These are phyloP conservation scores for Lentinus tigrinus DNA, from an alignment of 768 basidiomycete genomes.

Conservation along the genomic window DNA sequence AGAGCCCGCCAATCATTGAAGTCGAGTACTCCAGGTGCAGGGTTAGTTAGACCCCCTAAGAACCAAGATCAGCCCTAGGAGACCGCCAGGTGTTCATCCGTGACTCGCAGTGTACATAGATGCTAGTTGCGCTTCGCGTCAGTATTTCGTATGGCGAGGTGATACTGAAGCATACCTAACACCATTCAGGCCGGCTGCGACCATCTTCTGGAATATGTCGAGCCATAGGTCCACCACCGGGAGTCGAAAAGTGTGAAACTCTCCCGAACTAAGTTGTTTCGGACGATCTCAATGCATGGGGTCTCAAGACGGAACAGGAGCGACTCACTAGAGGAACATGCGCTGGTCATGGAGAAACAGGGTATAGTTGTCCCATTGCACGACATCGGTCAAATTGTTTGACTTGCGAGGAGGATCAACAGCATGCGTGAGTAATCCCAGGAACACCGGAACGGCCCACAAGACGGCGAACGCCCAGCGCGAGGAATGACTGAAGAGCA, in stretches of 20 bases:
- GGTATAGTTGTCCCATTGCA: constrained; percentile 72
- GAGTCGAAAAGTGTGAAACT: constrained; percentile 81
- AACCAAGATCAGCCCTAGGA: background rate
- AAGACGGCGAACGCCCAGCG: background rate
- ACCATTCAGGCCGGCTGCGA: constrained; percentile 78
- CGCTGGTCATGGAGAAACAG: constrained; percentile 68
- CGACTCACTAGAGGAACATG: constrained; percentile 66
- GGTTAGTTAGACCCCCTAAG: constrained; percentile 64
- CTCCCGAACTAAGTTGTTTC: constrained; percentile 88
- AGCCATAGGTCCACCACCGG: constrained; percentile 80
- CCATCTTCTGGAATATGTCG: constrained; percentile 78
- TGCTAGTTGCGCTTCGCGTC: constrained; percentile 22
- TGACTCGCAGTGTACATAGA: constrained; percentile 66
- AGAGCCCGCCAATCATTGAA: constrained; percentile 70
- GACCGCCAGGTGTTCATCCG: too few species aligned
- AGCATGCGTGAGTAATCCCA: background rate
- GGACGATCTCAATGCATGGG: background rate
- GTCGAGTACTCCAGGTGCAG: constrained; percentile 70
- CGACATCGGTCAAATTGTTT: constrained; percentile 33
- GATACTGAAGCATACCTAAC: constrained; percentile 40
- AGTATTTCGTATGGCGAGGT: background rate
- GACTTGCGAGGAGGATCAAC: constrained; percentile 26
- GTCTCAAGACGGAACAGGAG: too few species aligned
- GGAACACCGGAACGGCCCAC: background rate
- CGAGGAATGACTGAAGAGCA: background rate